Evolutionary conservation across 495 filamentous ascomycete genomes (phyloP).

Genomic region (Venustampulla echinocandica): DNA sequence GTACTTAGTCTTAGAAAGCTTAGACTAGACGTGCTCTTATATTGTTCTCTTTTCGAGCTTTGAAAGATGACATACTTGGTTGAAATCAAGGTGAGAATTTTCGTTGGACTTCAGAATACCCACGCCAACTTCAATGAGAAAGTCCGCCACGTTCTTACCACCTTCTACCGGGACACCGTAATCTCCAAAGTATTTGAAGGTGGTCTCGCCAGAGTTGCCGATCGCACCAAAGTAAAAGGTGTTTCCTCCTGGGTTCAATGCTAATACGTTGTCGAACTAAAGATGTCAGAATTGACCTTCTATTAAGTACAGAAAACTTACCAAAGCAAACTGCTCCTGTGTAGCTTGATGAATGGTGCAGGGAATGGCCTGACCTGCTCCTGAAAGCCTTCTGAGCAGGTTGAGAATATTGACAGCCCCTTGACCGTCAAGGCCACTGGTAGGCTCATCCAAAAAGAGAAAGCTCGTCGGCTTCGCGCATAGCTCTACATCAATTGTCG

Average conservation of each 20-base stretch:
- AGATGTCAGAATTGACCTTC: constrained; percentile 55
- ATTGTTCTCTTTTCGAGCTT: too few relatives aligned
- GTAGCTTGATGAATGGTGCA: constrained; percentile 78
- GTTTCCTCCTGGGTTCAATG: constrained; percentile 60
- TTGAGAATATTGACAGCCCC: constrained; percentile 74
- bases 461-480: constrained; percentile 77
- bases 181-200: constrained; percentile 59
- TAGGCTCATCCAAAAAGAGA: constrained; percentile 77
- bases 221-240: constrained; percentile 69
- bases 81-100: too few relatives aligned
- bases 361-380: constrained; percentile 65
- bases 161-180: constrained; percentile 52
- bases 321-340: too few relatives aligned
- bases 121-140: constrained; percentile 79
- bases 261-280: constrained; percentile 69
- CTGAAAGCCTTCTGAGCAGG: constrained; percentile 75
- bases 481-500: constrained; percentile 90
- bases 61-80: too few relatives aligned
- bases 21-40: too few relatives aligned
- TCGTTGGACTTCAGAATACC: too few relatives aligned
- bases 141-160: constrained; percentile 62
- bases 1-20: too few relatives aligned
- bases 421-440: constrained; percentile 77
- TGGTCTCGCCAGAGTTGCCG: constrained; percentile 50
- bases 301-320: too few relatives aligned